Evolutionary conservation across 495 filamentous ascomycete species (phyloP), one percentile per base, ranked within the genome.

Genomic region (Penicillium silybi): DNA sequence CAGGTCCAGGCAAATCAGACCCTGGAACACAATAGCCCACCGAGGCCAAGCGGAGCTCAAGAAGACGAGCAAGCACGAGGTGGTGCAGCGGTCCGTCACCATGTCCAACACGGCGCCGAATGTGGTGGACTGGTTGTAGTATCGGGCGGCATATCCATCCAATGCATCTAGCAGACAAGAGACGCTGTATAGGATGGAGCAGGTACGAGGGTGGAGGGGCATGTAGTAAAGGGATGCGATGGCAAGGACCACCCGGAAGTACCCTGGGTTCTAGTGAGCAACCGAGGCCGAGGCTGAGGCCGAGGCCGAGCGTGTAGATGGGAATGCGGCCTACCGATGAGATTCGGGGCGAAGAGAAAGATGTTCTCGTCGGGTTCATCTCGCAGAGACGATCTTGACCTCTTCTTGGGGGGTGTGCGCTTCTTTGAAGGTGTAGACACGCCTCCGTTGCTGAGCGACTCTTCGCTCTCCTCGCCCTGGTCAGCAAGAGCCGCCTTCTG

Each of bases 51-150:
- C 92, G 8, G 88, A 89, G 45, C 88, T 87, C 32, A 98, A 72
- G 77, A 96, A 98, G 11, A 96, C 91, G 41, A 98, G 82, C 54
- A 98, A 72, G 66, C 92, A 97, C 20, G 90, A 82, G 8, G 93
- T 97, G 8, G 92, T 97, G 73, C 95, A 96, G 45, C 92, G 86
- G 74, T 96, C 89, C 16, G 89, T 93, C 46, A 97, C 89, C 93
- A 98, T 98, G 71, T 98, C 93, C 50, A 98, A 75, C 22, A 98
- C 91, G 17, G 92, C 93, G 47, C 93, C 93, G 67, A 97, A 98
- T 42, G 86, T 85, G 19, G 93, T 97, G 2, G 87, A 89, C 71
- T 98, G 92, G 51, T 93, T 77, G 63, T 89, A 93, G 60, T 83
- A 78, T 25, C 93, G 88, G 39, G 93, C 93, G 4, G 91, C 91